Percentiles rank a stretch among this genome's conserved stretches.
Conservation (phyloP, 345 rosid species). For the Populus deltoides region DNA sequence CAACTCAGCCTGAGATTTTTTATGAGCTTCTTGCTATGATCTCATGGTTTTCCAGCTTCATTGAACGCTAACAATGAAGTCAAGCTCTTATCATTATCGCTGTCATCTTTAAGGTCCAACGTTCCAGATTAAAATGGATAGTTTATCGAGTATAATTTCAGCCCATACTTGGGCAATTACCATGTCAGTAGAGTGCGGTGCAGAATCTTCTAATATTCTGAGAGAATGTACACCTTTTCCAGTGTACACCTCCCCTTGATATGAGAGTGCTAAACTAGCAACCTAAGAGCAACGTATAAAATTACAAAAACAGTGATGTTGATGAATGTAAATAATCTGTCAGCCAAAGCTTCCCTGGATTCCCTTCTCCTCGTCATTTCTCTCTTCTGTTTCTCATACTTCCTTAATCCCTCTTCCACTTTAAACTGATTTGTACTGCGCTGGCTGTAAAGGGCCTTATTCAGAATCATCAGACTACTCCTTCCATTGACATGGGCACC, state of each 20-base stretch:
- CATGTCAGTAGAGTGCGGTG: neutral
- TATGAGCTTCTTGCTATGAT: neutral
- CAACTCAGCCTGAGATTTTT: neutral
- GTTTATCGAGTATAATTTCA: neutral
- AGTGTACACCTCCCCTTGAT: neutral
- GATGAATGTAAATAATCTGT: conserved; percentile 16
- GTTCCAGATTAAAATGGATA: neutral
- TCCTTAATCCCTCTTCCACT: conserved; percentile 12
- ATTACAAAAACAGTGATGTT: conserved; percentile 17
- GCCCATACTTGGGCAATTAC: neutral
- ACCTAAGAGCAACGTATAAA: conserved; percentile 5
- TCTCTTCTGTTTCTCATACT: conserved; percentile 22
- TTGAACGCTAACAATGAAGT: neutral
- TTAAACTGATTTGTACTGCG: conserved; percentile 10
- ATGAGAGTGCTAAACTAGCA: neutral
- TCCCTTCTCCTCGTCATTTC: conserved; percentile 10
- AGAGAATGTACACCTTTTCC: neutral
- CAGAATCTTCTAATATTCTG: neutral
- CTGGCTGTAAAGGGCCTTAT: conserved; percentile 26
- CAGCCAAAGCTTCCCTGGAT: conserved; percentile 19
- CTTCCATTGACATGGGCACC: conserved; percentile 16
- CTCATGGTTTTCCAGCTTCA: neutral
- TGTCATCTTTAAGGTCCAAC: neutral
- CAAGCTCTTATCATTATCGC: neutral
- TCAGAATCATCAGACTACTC: conserved; percentile 27